These are phyloP conservation scores for Candida pseudofarinosa DNA, from an alignment of 805 yeast species.

Conservation along the genomic window DNA sequence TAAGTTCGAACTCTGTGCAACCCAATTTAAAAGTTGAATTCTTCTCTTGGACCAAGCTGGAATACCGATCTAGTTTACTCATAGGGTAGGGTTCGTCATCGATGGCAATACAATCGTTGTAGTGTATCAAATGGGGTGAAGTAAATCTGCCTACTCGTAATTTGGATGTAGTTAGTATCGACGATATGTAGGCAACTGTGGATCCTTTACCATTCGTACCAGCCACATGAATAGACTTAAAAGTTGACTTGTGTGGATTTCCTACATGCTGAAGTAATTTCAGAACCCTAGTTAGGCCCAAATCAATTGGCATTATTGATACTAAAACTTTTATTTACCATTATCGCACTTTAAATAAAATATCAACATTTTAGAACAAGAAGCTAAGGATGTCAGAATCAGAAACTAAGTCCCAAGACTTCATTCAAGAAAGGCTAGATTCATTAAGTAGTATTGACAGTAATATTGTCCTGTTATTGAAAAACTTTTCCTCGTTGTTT, in stretches of 20 bases:
- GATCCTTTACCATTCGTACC: conserved; percentile 99
- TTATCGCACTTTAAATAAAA: not conserved
- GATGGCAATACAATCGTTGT: conserved; percentile 73
- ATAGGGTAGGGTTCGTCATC: conserved; percentile 53
- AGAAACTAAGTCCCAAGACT: conserved; percentile 17
- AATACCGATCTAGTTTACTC: conserved; percentile 42
- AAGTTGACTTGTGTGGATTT: conserved; percentile 57
- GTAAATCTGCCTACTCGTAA: conserved; percentile 74
- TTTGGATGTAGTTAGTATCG: conserved; percentile 49
- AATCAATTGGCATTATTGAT: conserved; percentile 32
- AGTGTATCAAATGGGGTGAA: conserved; percentile 75
- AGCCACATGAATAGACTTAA: conserved; percentile 81
- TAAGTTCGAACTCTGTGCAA: conserved; percentile 84
- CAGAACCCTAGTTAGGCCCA: conserved; percentile 32
- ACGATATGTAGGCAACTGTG: conserved; percentile 74
- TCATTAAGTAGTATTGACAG: conserved; percentile 50
- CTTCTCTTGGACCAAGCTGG: conserved; percentile 36
- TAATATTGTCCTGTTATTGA: conserved; percentile 48
- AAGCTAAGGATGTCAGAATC: not conserved
- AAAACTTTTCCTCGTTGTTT: conserved; percentile 45
- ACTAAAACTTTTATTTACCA: conserved; percentile 1
- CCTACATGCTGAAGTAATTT: conserved; percentile 45
- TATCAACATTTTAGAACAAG: not conserved
- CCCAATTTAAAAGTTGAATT: conserved; percentile 43
- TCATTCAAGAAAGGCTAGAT: conserved; percentile 50